phyloP scores from a whole-genome alignment of 2,329 filamentous ascomycete species.

The Talaromyces amestolkiae region DNA sequence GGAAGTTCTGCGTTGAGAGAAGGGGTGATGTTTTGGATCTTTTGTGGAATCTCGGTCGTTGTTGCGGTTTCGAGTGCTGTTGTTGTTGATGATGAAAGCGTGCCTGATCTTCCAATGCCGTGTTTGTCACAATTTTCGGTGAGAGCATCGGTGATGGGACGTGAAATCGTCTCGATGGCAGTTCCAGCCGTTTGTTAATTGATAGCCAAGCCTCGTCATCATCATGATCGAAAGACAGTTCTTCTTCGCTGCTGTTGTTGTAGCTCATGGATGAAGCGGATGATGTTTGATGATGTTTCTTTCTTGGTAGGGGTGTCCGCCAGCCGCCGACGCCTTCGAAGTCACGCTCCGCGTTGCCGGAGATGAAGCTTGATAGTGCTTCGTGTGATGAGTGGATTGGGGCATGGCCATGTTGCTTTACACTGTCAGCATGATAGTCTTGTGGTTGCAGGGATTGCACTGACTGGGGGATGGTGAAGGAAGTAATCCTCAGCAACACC shows the following conservation, averaged over 20 bases:
- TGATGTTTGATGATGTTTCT: slow-evolving; percentile 24
- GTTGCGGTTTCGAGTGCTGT: slow-evolving; percentile 13
- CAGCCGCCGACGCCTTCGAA: slow-evolving; percentile 47
- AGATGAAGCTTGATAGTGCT: slow-evolving; percentile 29
- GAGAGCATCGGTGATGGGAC: slow-evolving; percentile 15
- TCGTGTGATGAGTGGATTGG: slow-evolving; percentile 18
- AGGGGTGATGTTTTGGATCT: slow-evolving; percentile 36
- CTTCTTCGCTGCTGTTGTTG: slow-evolving; percentile 20
- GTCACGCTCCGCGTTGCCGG: slow-evolving; percentile 38
- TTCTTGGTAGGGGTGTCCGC: slow-evolving; percentile 28
- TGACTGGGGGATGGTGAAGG: not conserved
- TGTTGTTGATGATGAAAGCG: slow-evolving; percentile 3
- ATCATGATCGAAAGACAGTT: slow-evolving; percentile 24
- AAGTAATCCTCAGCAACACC: slow-evolving; percentile 10
- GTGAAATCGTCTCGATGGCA: slow-evolving; percentile 34
- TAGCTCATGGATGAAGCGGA: slow-evolving; percentile 26
- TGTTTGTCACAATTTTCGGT: not conserved
- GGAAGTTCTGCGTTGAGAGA: slow-evolving; percentile 19
- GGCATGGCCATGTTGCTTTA: slow-evolving; percentile 2
- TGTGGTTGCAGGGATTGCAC: not conserved
- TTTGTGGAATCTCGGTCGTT: slow-evolving; percentile 29
- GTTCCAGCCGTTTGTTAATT: slow-evolving; percentile 34
- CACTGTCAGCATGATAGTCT: not conserved
- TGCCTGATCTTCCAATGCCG: not conserved
- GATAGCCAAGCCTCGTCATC: slow-evolving; percentile 41